Conservation (phyloP, 257 asterid species). For the Paulownia fortunei region DNA sequence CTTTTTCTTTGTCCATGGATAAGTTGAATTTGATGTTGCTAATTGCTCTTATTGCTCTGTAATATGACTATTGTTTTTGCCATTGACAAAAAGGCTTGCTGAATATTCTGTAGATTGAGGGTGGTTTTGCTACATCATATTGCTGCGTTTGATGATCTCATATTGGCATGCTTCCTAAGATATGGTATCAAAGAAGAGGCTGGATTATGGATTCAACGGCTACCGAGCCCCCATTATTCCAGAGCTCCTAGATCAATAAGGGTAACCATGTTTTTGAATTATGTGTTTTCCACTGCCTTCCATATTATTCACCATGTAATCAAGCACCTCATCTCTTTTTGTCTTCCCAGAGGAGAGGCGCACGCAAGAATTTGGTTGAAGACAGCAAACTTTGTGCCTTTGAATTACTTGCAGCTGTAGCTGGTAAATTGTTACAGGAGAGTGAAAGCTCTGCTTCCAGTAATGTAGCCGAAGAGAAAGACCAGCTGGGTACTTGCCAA, state of each 20-base stretch:
- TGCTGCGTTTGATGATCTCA: slow-evolving; percentile 43
- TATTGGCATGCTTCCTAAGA: slow-evolving; percentile 60
- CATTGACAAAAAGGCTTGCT: slow-evolving; percentile 1
- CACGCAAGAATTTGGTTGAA: slow-evolving; percentile 49
- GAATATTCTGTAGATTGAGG: slow-evolving; percentile 46
- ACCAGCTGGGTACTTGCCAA: slow-evolving; percentile 29
- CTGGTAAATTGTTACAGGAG: slow-evolving; percentile 86
- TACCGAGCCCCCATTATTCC: slow-evolving; percentile 53
- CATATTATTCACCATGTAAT: slow-evolving; percentile 9
- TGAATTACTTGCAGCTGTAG: slow-evolving; percentile 95
- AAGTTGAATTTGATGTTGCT: neutral
- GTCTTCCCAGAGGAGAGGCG: slow-evolving; percentile 61
- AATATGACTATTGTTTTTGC: neutral
- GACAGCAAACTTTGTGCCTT: slow-evolving; percentile 79
- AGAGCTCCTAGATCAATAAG: slow-evolving; percentile 79
- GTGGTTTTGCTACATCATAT: slow-evolving; percentile 28
- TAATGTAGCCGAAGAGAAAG: slow-evolving; percentile 61
- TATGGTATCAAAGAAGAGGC: slow-evolving; percentile 71
- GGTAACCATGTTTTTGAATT: slow-evolving; percentile 48
- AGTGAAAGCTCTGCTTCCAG: slow-evolving; percentile 89
- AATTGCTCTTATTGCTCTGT: neutral
- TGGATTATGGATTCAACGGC: slow-evolving; percentile 52
- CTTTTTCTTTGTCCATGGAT: neutral
- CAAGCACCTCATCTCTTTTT: slow-evolving; percentile 29
- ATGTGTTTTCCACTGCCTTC: slow-evolving; percentile 16